phyloP scores from a whole-genome alignment of 2,329 filamentous ascomycete genomes.

The Basipetospora chlamydospora region DNA sequence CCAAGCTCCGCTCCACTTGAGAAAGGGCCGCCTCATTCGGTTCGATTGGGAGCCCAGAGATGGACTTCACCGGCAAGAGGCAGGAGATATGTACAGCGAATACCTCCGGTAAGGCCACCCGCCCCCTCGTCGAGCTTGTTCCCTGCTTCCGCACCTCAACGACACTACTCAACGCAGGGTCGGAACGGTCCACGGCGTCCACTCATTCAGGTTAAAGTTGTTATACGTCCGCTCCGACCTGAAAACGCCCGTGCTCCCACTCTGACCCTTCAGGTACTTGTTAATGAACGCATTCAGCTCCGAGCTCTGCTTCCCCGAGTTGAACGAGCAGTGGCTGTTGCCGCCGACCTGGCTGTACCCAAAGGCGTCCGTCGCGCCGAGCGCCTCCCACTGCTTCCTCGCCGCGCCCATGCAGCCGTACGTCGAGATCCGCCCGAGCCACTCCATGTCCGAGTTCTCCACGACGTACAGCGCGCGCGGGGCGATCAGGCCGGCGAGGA shows the following conservation, averaged over 20 bases:
- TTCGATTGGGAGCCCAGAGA: too few species aligned
- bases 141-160: not conserved
- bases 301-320: slow-evolving; percentile 23
- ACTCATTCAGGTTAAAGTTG: slow-evolving; percentile 1
- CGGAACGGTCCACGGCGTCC: not conserved
- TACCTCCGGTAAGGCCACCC: too few species aligned
- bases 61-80: too few species aligned
- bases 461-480: slow-evolving; percentile 39
- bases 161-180: not conserved
- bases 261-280: slow-evolving; percentile 24
- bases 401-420: slow-evolving; percentile 43
- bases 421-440: slow-evolving; percentile 41
- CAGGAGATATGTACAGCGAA: too few species aligned
- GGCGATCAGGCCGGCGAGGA: slow-evolving; percentile 39
- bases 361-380: slow-evolving; percentile 38
- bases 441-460: slow-evolving; percentile 45
- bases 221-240: not conserved
- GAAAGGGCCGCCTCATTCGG: too few species aligned
- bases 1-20: too few species aligned
- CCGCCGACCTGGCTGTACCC: slow-evolving; percentile 40
- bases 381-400: slow-evolving; percentile 36
- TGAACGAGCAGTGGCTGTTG: slow-evolving; percentile 41
- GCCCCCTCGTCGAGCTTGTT: not conserved
- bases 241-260: not conserved
- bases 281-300: slow-evolving; percentile 34